Conservation (phyloP, 768 basidiomycete genomes). For the Tulasnella sp. region DNA sequence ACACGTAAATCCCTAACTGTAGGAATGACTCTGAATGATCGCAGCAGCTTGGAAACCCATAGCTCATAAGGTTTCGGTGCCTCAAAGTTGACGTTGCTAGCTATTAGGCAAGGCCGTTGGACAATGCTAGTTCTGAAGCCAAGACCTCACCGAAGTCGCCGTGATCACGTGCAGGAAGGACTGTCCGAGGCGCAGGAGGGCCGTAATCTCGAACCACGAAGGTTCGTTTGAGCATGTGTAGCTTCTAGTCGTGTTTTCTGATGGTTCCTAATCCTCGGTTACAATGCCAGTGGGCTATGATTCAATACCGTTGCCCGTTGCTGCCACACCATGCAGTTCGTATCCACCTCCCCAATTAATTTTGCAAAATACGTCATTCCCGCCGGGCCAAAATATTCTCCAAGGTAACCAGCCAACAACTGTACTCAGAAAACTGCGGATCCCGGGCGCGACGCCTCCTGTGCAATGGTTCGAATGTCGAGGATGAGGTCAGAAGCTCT, state of each 20-base stretch:
- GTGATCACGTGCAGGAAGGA: background rate
- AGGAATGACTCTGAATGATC: background rate
- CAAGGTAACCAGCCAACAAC: background rate
- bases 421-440: background rate
- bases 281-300: background rate
- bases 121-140: background rate
- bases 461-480: background rate
- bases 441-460: background rate
- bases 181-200: background rate
- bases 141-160: background rate
- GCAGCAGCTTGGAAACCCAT: background rate
- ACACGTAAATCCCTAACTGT: background rate
- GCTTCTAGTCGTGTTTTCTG: background rate
- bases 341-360: background rate
- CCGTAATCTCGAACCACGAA: background rate
- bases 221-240: background rate
- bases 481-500: background rate
- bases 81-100: background rate
- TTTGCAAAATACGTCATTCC: slow-evolving; percentile 6
- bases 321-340: background rate
- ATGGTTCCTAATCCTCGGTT: background rate
- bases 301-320: background rate
- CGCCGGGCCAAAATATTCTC: background rate
- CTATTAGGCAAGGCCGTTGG: background rate
- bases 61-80: no score